Percentiles rank a stretch among this genome's conserved stretches.
These are phyloP conservation scores for Alnus glutinosa DNA, from an alignment of 306 rosid genomes.

Conservation along the genomic window DNA sequence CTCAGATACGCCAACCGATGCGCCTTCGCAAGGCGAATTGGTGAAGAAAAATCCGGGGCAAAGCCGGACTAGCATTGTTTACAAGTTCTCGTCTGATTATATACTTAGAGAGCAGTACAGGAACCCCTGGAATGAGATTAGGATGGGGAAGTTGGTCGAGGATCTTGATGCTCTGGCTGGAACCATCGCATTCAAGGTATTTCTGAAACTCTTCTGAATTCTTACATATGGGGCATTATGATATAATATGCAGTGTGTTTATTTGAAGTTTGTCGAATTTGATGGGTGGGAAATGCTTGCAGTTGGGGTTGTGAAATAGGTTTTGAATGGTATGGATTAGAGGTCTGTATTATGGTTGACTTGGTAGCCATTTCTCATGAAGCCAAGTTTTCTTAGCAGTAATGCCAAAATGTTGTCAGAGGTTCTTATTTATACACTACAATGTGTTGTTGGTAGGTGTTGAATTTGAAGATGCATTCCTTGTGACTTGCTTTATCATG, in stretches of 20 bases:
- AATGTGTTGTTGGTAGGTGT: background rate
- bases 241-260: background rate
- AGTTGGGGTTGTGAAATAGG: background rate
- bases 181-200: constrained; percentile 77
- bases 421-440: background rate
- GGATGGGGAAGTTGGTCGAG: constrained; percentile 82
- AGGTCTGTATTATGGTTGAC: background rate
- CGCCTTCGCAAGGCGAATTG: constrained; percentile 23
- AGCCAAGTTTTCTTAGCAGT: background rate
- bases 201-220: background rate
- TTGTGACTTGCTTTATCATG: background rate
- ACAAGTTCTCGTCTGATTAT: constrained; percentile 66
- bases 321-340: background rate
- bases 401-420: background rate
- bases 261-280: background rate
- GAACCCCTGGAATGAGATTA: constrained; percentile 74
- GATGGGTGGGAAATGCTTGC: background rate
- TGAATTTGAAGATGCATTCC: background rate
- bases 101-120: constrained; percentile 76
- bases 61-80: constrained; percentile 65
- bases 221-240: background rate
- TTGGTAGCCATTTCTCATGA: background rate
- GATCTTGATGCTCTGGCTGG: constrained; percentile 94
- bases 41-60: constrained; percentile 46
- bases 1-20: background rate